These are phyloP conservation scores for Neoarthrinium moseri DNA, from an alignment of 2,329 filamentous ascomycete species.

Conservation along the genomic window DNA sequence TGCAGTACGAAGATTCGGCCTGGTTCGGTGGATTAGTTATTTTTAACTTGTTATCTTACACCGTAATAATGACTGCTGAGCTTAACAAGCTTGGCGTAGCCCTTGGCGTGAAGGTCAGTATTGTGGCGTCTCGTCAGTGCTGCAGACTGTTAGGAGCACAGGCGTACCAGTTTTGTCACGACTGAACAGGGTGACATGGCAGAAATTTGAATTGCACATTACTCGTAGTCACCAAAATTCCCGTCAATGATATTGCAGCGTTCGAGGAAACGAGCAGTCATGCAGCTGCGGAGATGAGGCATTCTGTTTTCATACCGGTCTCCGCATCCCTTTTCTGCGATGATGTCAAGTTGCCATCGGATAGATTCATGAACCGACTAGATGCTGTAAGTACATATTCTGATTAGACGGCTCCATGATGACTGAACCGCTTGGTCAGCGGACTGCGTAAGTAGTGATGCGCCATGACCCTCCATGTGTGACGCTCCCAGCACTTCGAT, in stretches of 20 bases:
- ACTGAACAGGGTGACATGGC: too few relatives aligned
- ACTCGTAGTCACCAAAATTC: conserved; percentile 7
- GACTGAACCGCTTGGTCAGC: background rate
- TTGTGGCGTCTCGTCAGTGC: too few relatives aligned
- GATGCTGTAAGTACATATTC: background rate
- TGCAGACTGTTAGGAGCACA: too few relatives aligned
- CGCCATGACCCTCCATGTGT: background rate
- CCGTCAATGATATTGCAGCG: conserved; percentile 5
- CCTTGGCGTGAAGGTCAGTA: too few relatives aligned
- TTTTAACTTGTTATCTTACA: too few relatives aligned
- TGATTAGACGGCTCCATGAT: background rate
- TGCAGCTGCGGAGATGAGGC: conserved; percentile 9
- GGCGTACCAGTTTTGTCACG: too few relatives aligned
- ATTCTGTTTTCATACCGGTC: conserved; percentile 5
- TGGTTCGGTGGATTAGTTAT: too few relatives aligned
- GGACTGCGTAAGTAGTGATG: background rate
- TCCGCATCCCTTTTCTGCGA: background rate
- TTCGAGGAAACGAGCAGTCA: background rate
- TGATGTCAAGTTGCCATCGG: background rate
- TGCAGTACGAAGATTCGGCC: too few relatives aligned
- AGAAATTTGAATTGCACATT: too few relatives aligned
- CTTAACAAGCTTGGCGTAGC: too few relatives aligned
- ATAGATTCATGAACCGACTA: background rate
- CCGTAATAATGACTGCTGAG: too few relatives aligned
- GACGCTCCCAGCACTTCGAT: too few relatives aligned